Evolutionary conservation across 1,284 basidiomycete genomes (phyloP).

Genomic region (Rhodotorula sp.): DNA sequence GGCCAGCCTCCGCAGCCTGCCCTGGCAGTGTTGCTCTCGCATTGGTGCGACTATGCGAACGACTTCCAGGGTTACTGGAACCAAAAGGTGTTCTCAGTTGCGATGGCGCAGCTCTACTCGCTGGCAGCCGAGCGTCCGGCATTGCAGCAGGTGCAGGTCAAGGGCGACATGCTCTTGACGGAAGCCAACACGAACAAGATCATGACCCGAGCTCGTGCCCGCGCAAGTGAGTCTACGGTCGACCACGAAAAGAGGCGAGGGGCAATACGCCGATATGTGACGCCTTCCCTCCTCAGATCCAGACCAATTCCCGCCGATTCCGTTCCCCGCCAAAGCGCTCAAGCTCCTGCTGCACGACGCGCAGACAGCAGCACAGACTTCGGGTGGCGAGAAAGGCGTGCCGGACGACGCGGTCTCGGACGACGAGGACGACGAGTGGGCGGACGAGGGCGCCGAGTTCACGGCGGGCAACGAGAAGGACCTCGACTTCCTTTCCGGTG

Average conservation of each 20-base stretch:
- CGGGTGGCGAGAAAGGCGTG: constrained; percentile 55
- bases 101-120: constrained; percentile 71
- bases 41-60: constrained; percentile 91
- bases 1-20: constrained; percentile 54
- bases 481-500: constrained; percentile 37
- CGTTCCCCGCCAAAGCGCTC: constrained; percentile 86
- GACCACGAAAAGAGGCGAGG: background rate
- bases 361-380: constrained; percentile 64
- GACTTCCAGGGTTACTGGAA: constrained; percentile 95
- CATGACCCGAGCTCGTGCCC: constrained; percentile 89
- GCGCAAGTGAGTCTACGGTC: constrained; percentile 59
- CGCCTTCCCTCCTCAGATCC: constrained; percentile 58
- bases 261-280: background rate
- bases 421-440: constrained; percentile 88
- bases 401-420: constrained; percentile 58
- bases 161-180: constrained; percentile 87
- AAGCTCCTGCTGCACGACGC: constrained; percentile 84
- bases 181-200: constrained; percentile 80
- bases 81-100: constrained; percentile 76
- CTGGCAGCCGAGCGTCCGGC: constrained; percentile 59
- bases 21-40: constrained; percentile 75
- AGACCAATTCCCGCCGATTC: constrained; percentile 75
- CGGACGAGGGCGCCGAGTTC: constrained; percentile 65
- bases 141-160: constrained; percentile 68
- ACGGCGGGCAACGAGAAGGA: constrained; percentile 44